Percentiles rank a stretch among this genome's conserved stretches.
These are phyloP conservation scores for Eleusine coracana DNA, from an alignment of 176 grass and related monocot genomes.

Conservation along the genomic window DNA sequence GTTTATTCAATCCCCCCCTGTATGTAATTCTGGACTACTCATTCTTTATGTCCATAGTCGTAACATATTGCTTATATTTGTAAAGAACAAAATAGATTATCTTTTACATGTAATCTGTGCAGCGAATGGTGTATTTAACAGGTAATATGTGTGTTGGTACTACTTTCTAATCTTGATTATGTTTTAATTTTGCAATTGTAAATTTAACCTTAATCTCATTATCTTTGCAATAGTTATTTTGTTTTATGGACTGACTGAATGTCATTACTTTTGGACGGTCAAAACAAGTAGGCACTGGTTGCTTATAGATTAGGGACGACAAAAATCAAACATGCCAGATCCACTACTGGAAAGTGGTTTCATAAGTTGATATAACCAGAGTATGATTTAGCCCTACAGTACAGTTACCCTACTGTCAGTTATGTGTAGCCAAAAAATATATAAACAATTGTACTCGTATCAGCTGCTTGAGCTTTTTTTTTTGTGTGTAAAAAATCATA, in stretches of 20 bases:
- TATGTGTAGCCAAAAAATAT: too few relatives aligned
- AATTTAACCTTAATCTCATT: background rate
- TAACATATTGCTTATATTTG: slow-evolving; percentile 15
- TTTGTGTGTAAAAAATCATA: too few relatives aligned
- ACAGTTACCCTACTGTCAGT: background rate
- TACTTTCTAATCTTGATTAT: background rate
- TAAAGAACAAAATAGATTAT: slow-evolving; percentile 29
- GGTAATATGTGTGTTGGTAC: background rate
- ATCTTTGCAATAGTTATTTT: background rate
- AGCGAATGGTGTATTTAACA: background rate
- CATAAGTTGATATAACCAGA: background rate
- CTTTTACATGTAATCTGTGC: background rate
- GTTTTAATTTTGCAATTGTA: background rate
- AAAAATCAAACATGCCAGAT: background rate
- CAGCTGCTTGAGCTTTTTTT: too few relatives aligned
- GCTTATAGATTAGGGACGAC: background rate
- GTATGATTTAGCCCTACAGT: too few relatives aligned
- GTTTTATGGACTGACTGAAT: background rate
- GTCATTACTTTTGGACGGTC: background rate
- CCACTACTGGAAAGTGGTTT: background rate
- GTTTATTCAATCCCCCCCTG: background rate
- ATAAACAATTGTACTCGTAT: too few relatives aligned
- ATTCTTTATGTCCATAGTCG: slow-evolving; percentile 22
- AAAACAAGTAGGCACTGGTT: background rate
- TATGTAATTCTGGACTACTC: background rate